A percentile compares a stretch with the other conserved stretches of the same genome.
phyloP scores from a whole-genome alignment of 2,329 filamentous ascomycete genomes.

The Chaetothyriales sp. region DNA sequence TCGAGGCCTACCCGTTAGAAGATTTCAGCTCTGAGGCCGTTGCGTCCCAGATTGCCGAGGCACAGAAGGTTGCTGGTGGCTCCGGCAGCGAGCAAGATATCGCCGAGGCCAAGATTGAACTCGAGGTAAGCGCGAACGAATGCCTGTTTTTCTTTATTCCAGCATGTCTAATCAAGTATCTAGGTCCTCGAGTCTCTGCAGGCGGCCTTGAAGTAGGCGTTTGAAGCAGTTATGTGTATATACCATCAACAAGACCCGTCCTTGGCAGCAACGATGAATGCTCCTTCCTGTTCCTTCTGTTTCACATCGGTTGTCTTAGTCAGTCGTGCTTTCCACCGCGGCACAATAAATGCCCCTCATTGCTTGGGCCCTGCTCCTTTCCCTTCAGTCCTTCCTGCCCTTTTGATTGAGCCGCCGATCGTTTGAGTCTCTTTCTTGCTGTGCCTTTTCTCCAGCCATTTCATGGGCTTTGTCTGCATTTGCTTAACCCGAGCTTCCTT shows the following conservation, averaged over 20 bases:
- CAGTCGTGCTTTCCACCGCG: background rate
- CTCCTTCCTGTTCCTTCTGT: background rate
- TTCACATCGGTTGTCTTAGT: background rate
- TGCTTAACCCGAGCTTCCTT: background rate
- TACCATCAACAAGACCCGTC: slow-evolving; percentile 13
- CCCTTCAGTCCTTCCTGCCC: background rate
- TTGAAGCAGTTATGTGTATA: slow-evolving; percentile 24
- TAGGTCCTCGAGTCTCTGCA: slow-evolving; percentile 37
- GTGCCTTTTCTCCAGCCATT: background rate
- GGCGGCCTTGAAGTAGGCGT: slow-evolving; percentile 32
- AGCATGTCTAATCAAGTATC: slow-evolving; percentile 5
- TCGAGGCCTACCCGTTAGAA: slow-evolving; percentile 86
- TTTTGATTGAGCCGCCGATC: background rate
- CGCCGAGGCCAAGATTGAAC: slow-evolving; percentile 96
- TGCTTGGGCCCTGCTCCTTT: background rate
- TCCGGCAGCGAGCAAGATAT: slow-evolving; percentile 91
- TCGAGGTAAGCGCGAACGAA: slow-evolving; percentile 58
- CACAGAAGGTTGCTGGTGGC: slow-evolving; percentile 84
- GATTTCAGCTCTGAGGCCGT: slow-evolving; percentile 93
- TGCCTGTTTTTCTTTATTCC: background rate
- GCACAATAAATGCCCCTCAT: background rate
- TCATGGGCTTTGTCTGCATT: background rate
- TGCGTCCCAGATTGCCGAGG: slow-evolving; percentile 77
- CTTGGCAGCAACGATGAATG: background rate
- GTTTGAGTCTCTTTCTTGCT: background rate